These are phyloP conservation scores for Areca catechu DNA, from an alignment of 176 grass and related monocot species.

Conservation along the genomic window DNA sequence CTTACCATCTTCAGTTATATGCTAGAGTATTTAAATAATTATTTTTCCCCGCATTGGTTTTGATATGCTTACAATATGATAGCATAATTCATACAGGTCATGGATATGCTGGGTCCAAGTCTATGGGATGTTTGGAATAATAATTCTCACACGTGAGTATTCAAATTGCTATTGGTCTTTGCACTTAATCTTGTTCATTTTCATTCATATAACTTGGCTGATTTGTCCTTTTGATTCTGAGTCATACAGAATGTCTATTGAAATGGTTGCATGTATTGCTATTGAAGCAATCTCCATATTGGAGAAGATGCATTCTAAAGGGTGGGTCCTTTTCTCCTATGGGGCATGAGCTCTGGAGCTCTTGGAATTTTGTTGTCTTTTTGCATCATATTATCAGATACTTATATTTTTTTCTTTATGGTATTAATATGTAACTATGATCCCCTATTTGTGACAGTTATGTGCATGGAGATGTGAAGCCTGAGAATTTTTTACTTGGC, in stretches of 20 bases:
- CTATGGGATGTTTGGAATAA: conserved; percentile 97
- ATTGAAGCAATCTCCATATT: conserved; percentile 93
- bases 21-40: background rate
- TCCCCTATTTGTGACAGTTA: conserved; percentile 45
- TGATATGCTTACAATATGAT: no score
- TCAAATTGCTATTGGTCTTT: background rate
- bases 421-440: background rate
- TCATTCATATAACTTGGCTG: background rate
- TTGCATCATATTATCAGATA: no score
- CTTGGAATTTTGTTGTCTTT: no score
- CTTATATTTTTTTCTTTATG: no score
- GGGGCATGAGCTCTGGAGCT: no score
- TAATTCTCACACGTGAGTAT: conserved; percentile 73
- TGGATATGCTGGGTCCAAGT: conserved; percentile 95
- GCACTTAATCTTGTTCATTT: conserved; percentile 14
- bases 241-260: conserved; percentile 68
- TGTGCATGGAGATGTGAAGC: conserved; percentile 91
- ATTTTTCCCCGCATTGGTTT: background rate
- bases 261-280: conserved; percentile 98
- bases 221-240: conserved; percentile 8
- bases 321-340: conserved; percentile 26
- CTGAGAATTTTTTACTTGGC: conserved; percentile 95
- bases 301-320: conserved; percentile 89
- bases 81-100: conserved; percentile 37
- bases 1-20: background rate